Evolutionary conservation across 2,329 filamentous ascomycete species (phyloP).

Genomic region (Pyrenochaeta sp.): DNA sequence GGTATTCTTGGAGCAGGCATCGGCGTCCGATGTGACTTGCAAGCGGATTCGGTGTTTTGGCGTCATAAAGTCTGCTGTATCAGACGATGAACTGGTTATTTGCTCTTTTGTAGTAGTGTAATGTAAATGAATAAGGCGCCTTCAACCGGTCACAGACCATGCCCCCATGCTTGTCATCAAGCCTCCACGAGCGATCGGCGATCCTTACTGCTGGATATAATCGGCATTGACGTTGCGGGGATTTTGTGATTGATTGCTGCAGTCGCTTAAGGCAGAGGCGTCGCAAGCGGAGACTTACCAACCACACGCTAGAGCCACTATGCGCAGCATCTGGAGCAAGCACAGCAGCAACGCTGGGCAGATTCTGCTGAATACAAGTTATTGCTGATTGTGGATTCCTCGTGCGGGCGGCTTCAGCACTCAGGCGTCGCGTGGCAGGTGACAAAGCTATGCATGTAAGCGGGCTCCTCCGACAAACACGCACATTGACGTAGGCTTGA

Average conservation of each 20-base stretch:
- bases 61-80: constrained; percentile 6
- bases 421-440: background rate
- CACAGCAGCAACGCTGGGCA: no score
- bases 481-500: constrained; percentile 1
- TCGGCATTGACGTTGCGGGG: background rate
- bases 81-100: constrained; percentile 1
- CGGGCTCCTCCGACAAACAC: constrained; percentile 3
- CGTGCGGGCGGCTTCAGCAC: no score
- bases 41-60: constrained; percentile 14
- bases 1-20: background rate
- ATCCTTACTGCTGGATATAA: no score
- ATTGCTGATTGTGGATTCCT: background rate
- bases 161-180: background rate
- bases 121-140: constrained; percentile 5
- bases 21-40: background rate
- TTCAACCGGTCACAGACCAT: constrained; percentile 1
- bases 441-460: constrained; percentile 13
- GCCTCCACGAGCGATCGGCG: no score
- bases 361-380: no score
- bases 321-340: no score
- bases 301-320: no score
- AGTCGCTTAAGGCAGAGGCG: background rate
- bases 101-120: constrained; percentile 7
- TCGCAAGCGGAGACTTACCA: constrained; percentile 1
- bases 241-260: background rate